Evolutionary conservation across 345 rosid species (phyloP), one percentile per base, ranked within the genome.

Genomic region (Heritiera fomes): DNA sequence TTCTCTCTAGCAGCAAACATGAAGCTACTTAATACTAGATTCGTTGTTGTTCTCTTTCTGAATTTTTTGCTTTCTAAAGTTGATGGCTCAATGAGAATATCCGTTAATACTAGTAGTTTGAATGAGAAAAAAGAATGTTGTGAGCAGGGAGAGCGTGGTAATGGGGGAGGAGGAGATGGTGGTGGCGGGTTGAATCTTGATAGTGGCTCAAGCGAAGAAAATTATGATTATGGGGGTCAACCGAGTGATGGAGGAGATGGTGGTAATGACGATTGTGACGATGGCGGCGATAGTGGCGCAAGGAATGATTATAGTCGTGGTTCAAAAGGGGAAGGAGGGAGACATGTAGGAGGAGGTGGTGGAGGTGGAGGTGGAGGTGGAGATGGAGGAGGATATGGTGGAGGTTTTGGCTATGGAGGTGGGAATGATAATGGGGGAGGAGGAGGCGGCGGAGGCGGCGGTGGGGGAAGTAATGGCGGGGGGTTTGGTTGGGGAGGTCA

Each of bases 321-420:
- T 17, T 40, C 70, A 38, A 65, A 65, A 65, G 70, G 49, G 12
- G 49, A 1, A 40, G 70, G 5, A 38, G 46, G 8, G 12, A 65
- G 23, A 65, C 11, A 0, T 65, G 70, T 47, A 15, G 70, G 70
- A 7, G 70, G 70, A 0, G 70, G 70, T 7, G 69, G 69, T 2
- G 62, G 62, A 8, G 63, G 63, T 15, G 70, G 70, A 0, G 70
- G 70, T 0, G 11, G 46, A 6, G 4, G 47, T 14, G 23, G 49
- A 23, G 28, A 23, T 23, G 28, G 28, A 23, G 28, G 28, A 3
- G 70, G 70, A 17, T 65, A 38, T 40, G 70, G 70, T 64, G 68
- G n/a, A 64, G 46, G 68, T 17, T 65, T 6, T 65, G 70, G 70
- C 28, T 65, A 65, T 65, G 70, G 49, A 40, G 70, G 20, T 65